Evolutionary conservation across 2,329 filamentous ascomycete species (phyloP).

Genomic region (Hansfordia pulvinata): DNA sequence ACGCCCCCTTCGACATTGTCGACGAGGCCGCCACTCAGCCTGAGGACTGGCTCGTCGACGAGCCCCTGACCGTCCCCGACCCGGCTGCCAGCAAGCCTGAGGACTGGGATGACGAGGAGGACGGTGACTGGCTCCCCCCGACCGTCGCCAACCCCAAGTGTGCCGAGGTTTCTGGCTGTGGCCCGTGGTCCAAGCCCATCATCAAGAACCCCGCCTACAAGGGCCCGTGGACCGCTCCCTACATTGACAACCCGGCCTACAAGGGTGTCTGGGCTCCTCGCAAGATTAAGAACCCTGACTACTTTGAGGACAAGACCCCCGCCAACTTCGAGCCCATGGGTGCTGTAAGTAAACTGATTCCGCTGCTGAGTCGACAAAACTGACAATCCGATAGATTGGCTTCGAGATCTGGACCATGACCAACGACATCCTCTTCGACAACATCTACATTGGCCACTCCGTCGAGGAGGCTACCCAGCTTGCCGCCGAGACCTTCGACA

Average conservation of each 20-base stretch:
- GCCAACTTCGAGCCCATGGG: constrained; percentile 97
- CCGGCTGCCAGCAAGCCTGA: constrained; percentile 95
- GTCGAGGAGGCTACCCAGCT: constrained; percentile 83
- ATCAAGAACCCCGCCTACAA: constrained; percentile 95
- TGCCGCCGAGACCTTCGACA: constrained; percentile 75
- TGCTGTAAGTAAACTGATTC: constrained; percentile 67
- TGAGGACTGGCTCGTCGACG: constrained; percentile 90
- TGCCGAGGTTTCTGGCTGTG: constrained; percentile 82
- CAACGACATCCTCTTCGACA: constrained; percentile 96
- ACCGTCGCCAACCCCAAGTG: constrained; percentile 94
- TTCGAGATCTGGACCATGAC: constrained; percentile 99
- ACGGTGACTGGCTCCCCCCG: constrained; percentile 91
- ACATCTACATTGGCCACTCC: constrained; percentile 99
- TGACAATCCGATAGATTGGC: constrained; percentile 53
- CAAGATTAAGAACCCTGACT: constrained; percentile 95
- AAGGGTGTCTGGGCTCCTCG: constrained; percentile 90
- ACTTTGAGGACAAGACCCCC: constrained; percentile 93
- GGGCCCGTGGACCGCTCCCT: constrained; percentile 92
- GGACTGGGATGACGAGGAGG: constrained; percentile 99
- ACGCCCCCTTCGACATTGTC: constrained; percentile 89
- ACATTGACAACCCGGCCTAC: constrained; percentile 95
- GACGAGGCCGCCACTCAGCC: constrained; percentile 86
- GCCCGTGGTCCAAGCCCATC: constrained; percentile 81
- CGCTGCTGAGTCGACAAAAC: too few species aligned
- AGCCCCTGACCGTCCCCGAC: constrained; percentile 72